Percentiles rank a stretch among this genome's conserved stretches.
Evolutionary conservation across 352 stramenopile genomes (phyloP).

Genomic region (Elongisporangium undulatum): DNA sequence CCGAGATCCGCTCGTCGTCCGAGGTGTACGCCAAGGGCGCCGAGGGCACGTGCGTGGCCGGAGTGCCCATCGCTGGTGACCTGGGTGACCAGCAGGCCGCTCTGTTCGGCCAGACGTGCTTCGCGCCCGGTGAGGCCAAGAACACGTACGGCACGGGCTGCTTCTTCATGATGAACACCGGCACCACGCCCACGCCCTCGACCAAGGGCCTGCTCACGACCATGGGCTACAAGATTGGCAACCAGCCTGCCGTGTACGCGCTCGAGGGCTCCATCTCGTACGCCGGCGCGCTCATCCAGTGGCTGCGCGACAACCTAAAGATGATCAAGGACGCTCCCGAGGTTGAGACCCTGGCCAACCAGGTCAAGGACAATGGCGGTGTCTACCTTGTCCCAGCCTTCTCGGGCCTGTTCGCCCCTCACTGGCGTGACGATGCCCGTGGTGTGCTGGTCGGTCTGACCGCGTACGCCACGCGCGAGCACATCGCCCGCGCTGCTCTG

Average conservation of each 20-base stretch:
- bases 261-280: slow-evolving; percentile 97
- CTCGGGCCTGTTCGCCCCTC: slow-evolving; percentile 95
- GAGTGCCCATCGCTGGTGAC: slow-evolving; percentile 91
- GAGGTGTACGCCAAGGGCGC: slow-evolving; percentile 77
- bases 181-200: slow-evolving; percentile 76
- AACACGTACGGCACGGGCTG: slow-evolving; percentile 99
- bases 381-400: slow-evolving; percentile 99
- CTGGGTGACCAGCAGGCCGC: slow-evolving; percentile 97
- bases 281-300: slow-evolving; percentile 96
- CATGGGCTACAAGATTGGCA: slow-evolving; percentile 76
- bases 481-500: slow-evolving; percentile 95
- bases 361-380: slow-evolving; percentile 92
- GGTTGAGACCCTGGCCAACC: slow-evolving; percentile 84
- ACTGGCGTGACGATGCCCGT: slow-evolving; percentile 96
- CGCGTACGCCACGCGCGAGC: slow-evolving; percentile 91
- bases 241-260: slow-evolving; percentile 91
- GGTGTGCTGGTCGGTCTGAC: slow-evolving; percentile 96
- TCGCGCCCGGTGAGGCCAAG: slow-evolving; percentile 94
- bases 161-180: slow-evolving; percentile 99
- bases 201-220: slow-evolving; percentile 97
- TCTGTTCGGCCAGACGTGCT: slow-evolving; percentile 97
- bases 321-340: slow-evolving; percentile 90
- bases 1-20: slow-evolving; percentile 90
- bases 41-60: slow-evolving; percentile 59
- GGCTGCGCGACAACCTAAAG: slow-evolving; percentile 97